Evolutionary conservation across 2,329 filamentous ascomycete species (phyloP).

Genomic region (Oidium heveae): DNA sequence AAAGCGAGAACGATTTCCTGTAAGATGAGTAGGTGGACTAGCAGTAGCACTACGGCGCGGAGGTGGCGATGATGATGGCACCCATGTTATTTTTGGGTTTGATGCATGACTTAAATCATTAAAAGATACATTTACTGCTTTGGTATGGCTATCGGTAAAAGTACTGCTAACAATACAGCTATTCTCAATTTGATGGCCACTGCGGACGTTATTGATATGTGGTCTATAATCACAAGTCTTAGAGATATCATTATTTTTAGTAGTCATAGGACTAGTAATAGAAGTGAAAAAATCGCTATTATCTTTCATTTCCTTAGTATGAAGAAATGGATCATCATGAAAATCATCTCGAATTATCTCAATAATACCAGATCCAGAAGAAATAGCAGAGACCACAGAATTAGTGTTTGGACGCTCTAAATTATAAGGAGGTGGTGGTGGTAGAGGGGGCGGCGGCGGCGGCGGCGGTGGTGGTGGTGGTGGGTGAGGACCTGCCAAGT

Average conservation of each 20-base stretch:
- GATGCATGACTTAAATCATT: not conserved
- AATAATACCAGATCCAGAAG: conserved; percentile 29
- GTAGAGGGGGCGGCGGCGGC: conserved; percentile 29
- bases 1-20: not conserved
- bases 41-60: not conserved
- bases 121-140: not conserved
- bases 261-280: not conserved
- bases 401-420: conserved; percentile 11
- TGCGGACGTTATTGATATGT: not conserved
- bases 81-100: conserved; percentile 20
- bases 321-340: conserved; percentile 13
- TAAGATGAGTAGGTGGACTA: not conserved
- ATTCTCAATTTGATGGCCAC: not conserved
- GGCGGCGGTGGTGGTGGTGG: conserved; percentile 27
- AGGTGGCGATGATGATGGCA: conserved; percentile 13
- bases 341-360: conserved; percentile 41
- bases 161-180: not conserved
- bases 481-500: conserved; percentile 28
- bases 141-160: not conserved
- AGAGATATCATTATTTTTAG: not conserved
- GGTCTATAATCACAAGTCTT: not conserved
- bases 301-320: not conserved
- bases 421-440: conserved; percentile 30
- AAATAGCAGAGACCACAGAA: conserved; percentile 16
- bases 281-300: not conserved